Conservation (phyloP, 352 stramenopile species). For the Globisporangium viniferum region DNA sequence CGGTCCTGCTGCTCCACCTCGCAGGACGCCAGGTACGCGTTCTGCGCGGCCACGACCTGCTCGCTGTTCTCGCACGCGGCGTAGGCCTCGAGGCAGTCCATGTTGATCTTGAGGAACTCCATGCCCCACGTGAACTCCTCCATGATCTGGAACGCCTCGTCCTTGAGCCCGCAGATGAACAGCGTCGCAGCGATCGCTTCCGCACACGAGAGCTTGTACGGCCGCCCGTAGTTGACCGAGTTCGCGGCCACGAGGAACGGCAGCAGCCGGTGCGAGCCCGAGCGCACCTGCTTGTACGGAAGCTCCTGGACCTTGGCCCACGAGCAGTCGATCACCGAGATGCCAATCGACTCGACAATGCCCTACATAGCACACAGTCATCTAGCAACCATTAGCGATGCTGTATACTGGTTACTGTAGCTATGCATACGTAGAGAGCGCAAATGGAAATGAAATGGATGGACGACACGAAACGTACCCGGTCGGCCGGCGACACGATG, state of each 20-base stretch:
- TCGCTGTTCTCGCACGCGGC: slow-evolving; percentile 62
- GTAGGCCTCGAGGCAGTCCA: slow-evolving; percentile 90
- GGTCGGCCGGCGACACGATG: slow-evolving; percentile 89
- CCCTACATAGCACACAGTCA: slow-evolving; percentile 19
- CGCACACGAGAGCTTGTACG: slow-evolving; percentile 94
- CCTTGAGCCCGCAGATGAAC: slow-evolving; percentile 94
- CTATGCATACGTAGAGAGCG: neutral
- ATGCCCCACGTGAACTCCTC: slow-evolving; percentile 92
- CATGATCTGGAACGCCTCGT: slow-evolving; percentile 89
- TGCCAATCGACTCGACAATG: slow-evolving; percentile 79
- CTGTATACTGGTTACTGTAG: neutral
- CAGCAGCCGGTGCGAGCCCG: slow-evolving; percentile 93
- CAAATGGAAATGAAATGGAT: neutral
- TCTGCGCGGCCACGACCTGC: slow-evolving; percentile 74
- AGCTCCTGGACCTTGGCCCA: slow-evolving; percentile 96
- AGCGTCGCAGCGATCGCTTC: slow-evolving; percentile 97
- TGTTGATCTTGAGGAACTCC: slow-evolving; percentile 95
- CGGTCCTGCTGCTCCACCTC: slow-evolving; percentile 59
- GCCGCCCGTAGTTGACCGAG: slow-evolving; percentile 98
- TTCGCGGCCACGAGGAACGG: slow-evolving; percentile 98
- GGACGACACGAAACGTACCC: slow-evolving; percentile 18
- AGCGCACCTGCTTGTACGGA: slow-evolving; percentile 93
- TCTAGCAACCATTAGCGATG: neutral
- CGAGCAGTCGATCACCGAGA: slow-evolving; percentile 98
- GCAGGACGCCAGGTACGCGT: slow-evolving; percentile 64